Percentiles rank a stretch among this genome's conserved stretches.
phyloP scores from a whole-genome alignment of 2,329 filamentous ascomycete genomes.

The Apiospora malaysiana region DNA sequence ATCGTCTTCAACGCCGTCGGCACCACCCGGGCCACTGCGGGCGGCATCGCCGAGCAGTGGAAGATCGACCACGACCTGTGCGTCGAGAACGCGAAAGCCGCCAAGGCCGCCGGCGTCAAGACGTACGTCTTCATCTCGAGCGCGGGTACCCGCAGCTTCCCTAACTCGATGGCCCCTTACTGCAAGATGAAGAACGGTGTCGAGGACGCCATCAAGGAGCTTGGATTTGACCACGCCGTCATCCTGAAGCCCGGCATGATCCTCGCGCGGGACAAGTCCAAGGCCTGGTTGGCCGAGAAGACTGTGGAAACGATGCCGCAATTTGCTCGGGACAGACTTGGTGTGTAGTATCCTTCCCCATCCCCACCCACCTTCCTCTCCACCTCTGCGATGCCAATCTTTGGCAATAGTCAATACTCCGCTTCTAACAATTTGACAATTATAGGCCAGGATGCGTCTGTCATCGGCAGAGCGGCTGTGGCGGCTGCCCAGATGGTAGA shows the following conservation, averaged over 20 bases:
- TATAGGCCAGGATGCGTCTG: conserved; percentile 71
- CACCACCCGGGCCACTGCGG: conserved; percentile 78
- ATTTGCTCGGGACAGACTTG: neutral
- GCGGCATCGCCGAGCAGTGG: conserved; percentile 79
- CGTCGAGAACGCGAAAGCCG: conserved; percentile 75
- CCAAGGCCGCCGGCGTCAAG: conserved; percentile 73
- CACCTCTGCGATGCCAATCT: neutral
- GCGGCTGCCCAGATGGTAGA: conserved; percentile 62
- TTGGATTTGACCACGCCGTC: conserved; percentile 80
- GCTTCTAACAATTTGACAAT: neutral
- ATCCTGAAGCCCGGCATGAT: conserved; percentile 79
- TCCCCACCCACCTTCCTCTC: neutral
- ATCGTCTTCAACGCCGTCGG: conserved; percentile 80
- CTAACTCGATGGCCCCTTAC: conserved; percentile 45
- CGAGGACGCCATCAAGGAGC: conserved; percentile 76
- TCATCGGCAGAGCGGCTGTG: conserved; percentile 73
- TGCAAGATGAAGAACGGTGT: conserved; percentile 82
- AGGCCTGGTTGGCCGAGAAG: conserved; percentile 11
- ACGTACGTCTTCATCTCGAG: conserved; percentile 81
- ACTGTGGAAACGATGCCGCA: neutral
- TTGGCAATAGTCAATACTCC: neutral
- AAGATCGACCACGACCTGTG: conserved; percentile 90
- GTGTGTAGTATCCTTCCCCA: neutral
- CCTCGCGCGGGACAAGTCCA: conserved; percentile 54
- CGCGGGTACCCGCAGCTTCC: conserved; percentile 51